These are phyloP conservation scores for Scytalidium lignicola DNA, from an alignment of 2,329 filamentous ascomycete species.

Conservation along the genomic window DNA sequence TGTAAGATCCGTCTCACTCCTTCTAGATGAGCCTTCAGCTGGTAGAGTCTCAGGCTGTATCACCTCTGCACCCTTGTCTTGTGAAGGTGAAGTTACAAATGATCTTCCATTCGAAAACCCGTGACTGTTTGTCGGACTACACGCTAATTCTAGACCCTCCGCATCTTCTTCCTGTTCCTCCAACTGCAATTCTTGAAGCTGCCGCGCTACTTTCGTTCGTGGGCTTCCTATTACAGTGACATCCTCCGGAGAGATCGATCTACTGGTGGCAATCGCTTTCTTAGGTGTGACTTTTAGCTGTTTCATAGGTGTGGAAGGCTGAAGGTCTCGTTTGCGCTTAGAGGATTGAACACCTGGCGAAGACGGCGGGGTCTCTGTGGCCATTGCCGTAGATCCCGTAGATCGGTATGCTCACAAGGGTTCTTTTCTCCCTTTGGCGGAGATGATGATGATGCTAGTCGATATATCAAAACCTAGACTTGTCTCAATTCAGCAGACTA, in stretches of 20 bases:
- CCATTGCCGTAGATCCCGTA: neutral
- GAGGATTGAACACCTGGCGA: neutral
- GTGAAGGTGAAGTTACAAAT: too few species aligned
- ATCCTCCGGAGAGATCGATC: slow-evolving; percentile 6
- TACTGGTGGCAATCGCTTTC: slow-evolving; percentile 10
- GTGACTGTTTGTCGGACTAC: neutral
- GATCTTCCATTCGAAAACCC: neutral
- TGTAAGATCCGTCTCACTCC: slow-evolving; percentile 10
- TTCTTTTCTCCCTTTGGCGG: too few species aligned
- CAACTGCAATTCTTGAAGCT: slow-evolving; percentile 25
- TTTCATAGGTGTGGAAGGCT: slow-evolving; percentile 1
- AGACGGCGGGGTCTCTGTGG: neutral
- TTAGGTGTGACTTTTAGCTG: slow-evolving; percentile 6
- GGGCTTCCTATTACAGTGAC: slow-evolving; percentile 14
- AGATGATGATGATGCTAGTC: too few species aligned
- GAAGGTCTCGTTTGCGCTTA: slow-evolving; percentile 6
- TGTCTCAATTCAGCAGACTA: too few species aligned
- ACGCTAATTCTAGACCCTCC: neutral
- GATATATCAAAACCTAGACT: too few species aligned
- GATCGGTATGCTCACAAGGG: neutral
- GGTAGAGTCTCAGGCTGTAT: neutral
- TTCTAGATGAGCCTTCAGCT: neutral
- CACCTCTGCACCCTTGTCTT: slow-evolving; percentile 1
- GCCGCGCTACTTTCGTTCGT: slow-evolving; percentile 25
- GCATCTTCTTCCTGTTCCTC: slow-evolving; percentile 12